Conservation (phyloP, 2,329 filamentous ascomycete genomes). For the Pseudogymnoascus sp. region DNA sequence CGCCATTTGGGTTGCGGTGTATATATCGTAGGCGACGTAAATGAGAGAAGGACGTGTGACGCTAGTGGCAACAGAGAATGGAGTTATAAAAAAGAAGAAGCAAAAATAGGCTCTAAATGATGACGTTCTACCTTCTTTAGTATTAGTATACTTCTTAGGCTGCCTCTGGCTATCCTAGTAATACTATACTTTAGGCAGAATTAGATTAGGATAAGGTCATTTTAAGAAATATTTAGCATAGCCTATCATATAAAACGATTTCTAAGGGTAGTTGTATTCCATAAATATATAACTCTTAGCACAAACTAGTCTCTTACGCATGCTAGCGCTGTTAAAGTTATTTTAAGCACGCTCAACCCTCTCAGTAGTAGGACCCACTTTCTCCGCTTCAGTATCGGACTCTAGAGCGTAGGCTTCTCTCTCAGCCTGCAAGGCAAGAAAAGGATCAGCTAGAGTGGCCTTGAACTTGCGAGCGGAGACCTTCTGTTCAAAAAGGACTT, state of each 20-base stretch:
- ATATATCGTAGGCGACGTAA: too few relatives aligned
- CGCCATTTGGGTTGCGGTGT: too few relatives aligned
- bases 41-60: too few relatives aligned
- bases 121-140: too few relatives aligned
- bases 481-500: slow-evolving; percentile 69
- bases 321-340: background rate
- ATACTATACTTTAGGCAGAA: background rate
- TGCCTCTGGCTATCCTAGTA: background rate
- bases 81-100: too few relatives aligned
- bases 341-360: slow-evolving; percentile 1
- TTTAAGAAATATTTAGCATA: background rate
- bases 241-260: background rate
- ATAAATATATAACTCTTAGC: background rate
- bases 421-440: background rate
- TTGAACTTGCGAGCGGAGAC: slow-evolving; percentile 35
- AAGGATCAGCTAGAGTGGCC: slow-evolving; percentile 61
- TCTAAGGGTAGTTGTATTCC: background rate
- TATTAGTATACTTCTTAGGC: too few relatives aligned
- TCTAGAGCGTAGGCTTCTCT: background rate
- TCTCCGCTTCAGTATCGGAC: background rate
- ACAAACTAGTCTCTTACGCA: background rate
- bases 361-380: background rate
- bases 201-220: background rate
- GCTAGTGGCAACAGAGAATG: too few relatives aligned
- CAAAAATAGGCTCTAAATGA: too few relatives aligned